Base-by-base conservation (phyloP, 1,284 basidiomycete species). In the Marasmius sp. region DNA sequence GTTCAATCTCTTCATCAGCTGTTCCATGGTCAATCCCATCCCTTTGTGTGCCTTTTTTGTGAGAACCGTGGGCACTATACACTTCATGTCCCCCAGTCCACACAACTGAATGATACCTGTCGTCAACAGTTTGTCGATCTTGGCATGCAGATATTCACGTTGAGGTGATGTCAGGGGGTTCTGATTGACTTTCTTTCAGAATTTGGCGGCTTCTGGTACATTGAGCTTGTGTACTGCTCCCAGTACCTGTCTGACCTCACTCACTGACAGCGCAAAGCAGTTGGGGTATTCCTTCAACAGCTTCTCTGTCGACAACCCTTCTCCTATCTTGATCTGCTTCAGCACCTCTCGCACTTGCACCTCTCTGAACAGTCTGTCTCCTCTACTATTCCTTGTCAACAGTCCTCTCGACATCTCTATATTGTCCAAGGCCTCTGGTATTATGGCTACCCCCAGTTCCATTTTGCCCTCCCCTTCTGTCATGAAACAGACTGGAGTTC, bases 71-170 rank as follows among this genome's bases (percentile, higher is more conserved):
- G 69, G 69, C 2, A 67, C 63, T 0, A 69, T 64, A 47, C 70
- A 72, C 43, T 72, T 72, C 27, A 76, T 72, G 2, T 72, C 58
- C n/a, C 51, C 63, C 3, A 68, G 68, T 0, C 59, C 43, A 22
- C 64, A 58, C 10, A 36, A 61, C 47, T 61, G 55, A 12, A 79
- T 72, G 20, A 77, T 71, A 0, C 65, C 72, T 0, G 75, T 72
- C 3, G 64, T 69, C 3, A 74, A 50, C 67, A 79, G 70, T 33
- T 72, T 67, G 45, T 76, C 71, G 3, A 77, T 62, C 14, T 64
- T 68, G 1, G 38, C 57, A 36, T 74, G 43, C 1, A 78, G 57
- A 60, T 67, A 76, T 33, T 63, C 49, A 14, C 59, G 60, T 60
- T 77, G 74, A 1, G 68, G 66, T 41, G 70, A 69, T 6, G 69